Percentiles rank a stretch among this genome's conserved stretches.
Evolutionary conservation across 1,284 basidiomycete genomes (phyloP).

Genomic region (Malassezia obtusa): DNA sequence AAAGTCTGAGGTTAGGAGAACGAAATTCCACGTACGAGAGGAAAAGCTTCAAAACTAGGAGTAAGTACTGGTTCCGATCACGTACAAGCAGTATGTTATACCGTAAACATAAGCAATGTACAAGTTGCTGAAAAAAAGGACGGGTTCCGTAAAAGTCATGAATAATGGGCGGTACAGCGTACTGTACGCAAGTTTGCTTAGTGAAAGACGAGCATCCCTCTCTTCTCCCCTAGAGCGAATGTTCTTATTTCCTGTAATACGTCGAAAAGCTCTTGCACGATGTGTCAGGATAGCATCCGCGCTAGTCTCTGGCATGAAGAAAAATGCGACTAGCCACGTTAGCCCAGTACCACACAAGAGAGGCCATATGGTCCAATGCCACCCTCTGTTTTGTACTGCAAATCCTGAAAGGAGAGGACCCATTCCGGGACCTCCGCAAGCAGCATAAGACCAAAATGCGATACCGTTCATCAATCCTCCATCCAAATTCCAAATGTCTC

Average conservation of each 20-base stretch:
- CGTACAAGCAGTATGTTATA: slow-evolving; percentile 7
- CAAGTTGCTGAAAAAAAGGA: slow-evolving; percentile 16
- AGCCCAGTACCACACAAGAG: slow-evolving; percentile 41
- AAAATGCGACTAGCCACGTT: slow-evolving; percentile 21
- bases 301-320: slow-evolving; percentile 21
- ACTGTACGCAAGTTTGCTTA: slow-evolving; percentile 18
- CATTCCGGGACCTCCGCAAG: slow-evolving; percentile 29
- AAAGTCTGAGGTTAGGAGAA: slow-evolving; percentile 5
- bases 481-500: slow-evolving; percentile 21
- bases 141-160: slow-evolving; percentile 20
- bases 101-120: slow-evolving; percentile 20
- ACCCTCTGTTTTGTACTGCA: slow-evolving; percentile 33
- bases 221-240: slow-evolving; percentile 15
- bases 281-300: slow-evolving; percentile 16
- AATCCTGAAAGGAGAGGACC: slow-evolving; percentile 30
- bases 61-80: not conserved
- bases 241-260: slow-evolving; percentile 6
- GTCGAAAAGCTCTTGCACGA: slow-evolving; percentile 14
- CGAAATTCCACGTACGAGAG: not conserved
- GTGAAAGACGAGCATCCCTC: not conserved
- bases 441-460: slow-evolving; percentile 12
- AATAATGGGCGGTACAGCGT: slow-evolving; percentile 19
- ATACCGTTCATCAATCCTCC: slow-evolving; percentile 15
- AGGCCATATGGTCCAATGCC: slow-evolving; percentile 44
- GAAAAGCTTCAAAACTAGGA: slow-evolving; percentile 19